Percentiles rank a stretch among this genome's conserved stretches.
These are phyloP conservation scores for Aureobasidium namibiae DNA, from an alignment of 2,329 filamentous ascomycete genomes.

Conservation along the genomic window DNA sequence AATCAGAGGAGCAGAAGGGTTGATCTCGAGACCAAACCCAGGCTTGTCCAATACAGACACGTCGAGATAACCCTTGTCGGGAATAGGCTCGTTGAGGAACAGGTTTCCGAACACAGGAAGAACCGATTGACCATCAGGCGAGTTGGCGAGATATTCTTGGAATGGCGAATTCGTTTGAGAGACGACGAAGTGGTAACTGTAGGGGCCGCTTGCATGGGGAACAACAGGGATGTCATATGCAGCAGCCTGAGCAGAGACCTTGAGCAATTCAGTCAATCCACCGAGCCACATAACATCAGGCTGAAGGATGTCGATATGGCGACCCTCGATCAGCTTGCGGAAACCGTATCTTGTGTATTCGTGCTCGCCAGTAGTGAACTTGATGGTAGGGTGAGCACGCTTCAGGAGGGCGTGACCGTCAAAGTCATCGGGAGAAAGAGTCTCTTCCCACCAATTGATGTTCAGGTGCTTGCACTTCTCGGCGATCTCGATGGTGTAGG, in stretches of 20 bases:
- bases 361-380: slow-evolving; percentile 94
- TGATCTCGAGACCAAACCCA: slow-evolving; percentile 82
- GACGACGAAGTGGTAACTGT: slow-evolving; percentile 93
- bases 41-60: slow-evolving; percentile 70
- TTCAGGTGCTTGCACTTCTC: slow-evolving; percentile 74
- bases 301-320: slow-evolving; percentile 89
- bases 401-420: slow-evolving; percentile 88
- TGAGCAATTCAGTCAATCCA: slow-evolving; percentile 83
- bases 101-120: slow-evolving; percentile 87
- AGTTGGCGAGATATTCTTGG: slow-evolving; percentile 93
- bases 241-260: slow-evolving; percentile 78
- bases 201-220: slow-evolving; percentile 87
- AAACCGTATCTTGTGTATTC: slow-evolving; percentile 93
- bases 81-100: slow-evolving; percentile 85
- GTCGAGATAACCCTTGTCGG: slow-evolving; percentile 71
- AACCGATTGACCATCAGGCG: slow-evolving; percentile 80
- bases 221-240: slow-evolving; percentile 93
- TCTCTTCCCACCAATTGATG: slow-evolving; percentile 98
- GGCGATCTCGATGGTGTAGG: slow-evolving; percentile 86
- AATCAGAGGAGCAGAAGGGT: slow-evolving; percentile 71
- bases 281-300: slow-evolving; percentile 98
- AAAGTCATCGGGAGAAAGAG: slow-evolving; percentile 80
- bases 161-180: slow-evolving; percentile 90
- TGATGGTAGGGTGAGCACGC: slow-evolving; percentile 77
- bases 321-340: slow-evolving; percentile 84